Evolutionary conservation across 257 asterid genomes (phyloP), one percentile per base, ranked within the genome.

Genomic region (Leonotis leonurus): DNA sequence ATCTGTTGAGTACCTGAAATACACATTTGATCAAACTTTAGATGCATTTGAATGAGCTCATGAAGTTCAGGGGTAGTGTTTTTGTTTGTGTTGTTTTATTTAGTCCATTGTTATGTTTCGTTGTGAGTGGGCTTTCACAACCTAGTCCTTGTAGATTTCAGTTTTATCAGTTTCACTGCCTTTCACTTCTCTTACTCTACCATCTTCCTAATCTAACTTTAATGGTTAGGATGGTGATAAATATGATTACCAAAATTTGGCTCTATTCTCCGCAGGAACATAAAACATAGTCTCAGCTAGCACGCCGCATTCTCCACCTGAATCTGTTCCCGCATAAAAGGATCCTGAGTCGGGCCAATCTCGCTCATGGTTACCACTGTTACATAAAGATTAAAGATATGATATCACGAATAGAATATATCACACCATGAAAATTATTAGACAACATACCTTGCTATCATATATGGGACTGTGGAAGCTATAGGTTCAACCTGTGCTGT

Each of bases 401-500:
- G 69, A 32, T 33, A 40, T 21, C 26, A 26, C 4, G 18, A 12
- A 35, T 37, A 43, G 13, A 48, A 20, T 21, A 45, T 17, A 1
- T 14, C 13, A 27, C 5, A 33, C 6, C 21, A 21, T 13, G 16
- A 46, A 10, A 45, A 11, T 21, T 5, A 22, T 45, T 33, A 10
- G 54, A 29, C 13, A 56, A 46, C 67, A 13, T 65, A 91, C 96
- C 98, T 91, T n/a, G 87, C 95, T 8, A 85, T 79, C 98, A 91
- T 91, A 62, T 84, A 91, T 6, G 98, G 85, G 56, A 79, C 83
- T 2, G 81, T 73, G 17, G 98, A 91, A 36, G 95, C 81, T 66
- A 91, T 81, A 58, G 93, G 93, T 58, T 80, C 95, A 63, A 86
- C 84, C 73, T 88, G 95, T 26, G 96, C 82, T 1, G 98, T 91